Evolutionary conservation across 148 eudicot species (phyloP).

Genomic region (Amaranthus hypochondriacus): DNA sequence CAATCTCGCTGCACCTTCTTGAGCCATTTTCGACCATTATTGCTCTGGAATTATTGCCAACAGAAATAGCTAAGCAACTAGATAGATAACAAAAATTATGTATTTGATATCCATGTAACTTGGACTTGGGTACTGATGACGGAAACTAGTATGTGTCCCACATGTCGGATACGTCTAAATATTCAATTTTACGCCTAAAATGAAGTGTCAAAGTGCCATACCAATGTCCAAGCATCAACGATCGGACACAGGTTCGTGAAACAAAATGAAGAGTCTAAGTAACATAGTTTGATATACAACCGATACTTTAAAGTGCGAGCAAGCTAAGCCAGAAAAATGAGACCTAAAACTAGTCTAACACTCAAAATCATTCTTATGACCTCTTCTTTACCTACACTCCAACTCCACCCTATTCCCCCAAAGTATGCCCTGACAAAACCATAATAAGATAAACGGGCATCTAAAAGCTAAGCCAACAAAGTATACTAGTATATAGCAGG

Average conservation of each 20-base stretch:
- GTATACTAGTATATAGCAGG: too few species aligned
- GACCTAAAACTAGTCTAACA: not conserved
- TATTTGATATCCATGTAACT: not conserved
- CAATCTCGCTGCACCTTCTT: conserved; percentile 94
- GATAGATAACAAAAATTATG: not conserved
- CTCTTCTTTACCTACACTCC: not conserved
- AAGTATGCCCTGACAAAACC: too few species aligned
- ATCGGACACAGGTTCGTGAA: too few species aligned
- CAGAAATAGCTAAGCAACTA: conserved; percentile 1
- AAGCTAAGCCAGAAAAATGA: not conserved
- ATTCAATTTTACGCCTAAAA: too few species aligned
- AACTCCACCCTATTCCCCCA: not conserved
- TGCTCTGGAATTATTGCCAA: conserved; percentile 39
- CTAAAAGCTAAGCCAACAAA: not conserved
- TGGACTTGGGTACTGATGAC: too few species aligned
- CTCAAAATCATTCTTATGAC: not conserved
- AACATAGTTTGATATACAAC: not conserved
- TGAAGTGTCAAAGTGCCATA: too few species aligned
- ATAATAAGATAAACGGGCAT: not conserved
- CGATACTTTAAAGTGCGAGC: not conserved
- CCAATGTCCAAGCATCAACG: too few species aligned
- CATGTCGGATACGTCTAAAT: too few species aligned
- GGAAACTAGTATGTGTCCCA: too few species aligned
- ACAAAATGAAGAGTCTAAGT: too few species aligned
- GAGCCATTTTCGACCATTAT: conserved; percentile 83